Evolutionary conservation across 2,329 filamentous ascomycete species (phyloP), one percentile per base, ranked within the genome.

Genomic region (Diaporthe sp.): DNA sequence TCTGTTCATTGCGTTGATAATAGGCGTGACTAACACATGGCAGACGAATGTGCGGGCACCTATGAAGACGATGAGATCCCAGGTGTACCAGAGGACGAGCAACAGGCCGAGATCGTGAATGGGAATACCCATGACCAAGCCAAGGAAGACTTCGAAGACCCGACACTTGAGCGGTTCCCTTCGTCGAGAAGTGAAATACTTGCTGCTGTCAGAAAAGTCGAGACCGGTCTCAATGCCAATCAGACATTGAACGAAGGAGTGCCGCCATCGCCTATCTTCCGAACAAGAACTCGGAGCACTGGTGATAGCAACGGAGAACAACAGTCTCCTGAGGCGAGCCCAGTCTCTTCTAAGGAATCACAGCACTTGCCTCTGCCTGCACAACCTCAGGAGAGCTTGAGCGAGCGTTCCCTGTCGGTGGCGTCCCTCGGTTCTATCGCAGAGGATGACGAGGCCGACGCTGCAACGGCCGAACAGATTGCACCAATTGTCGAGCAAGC

Each of bases 161-260:
- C 87, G 1, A 87, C 84, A 0, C 79, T 89, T 12, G 87, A 89
- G 75, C 81, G 79, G 25, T 88, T 89, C 76, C 87, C 87, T 2
- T 87, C 84, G 1, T 84, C 85, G 68, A 82, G 83, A 22, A 80
- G 82, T 0, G 85, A 85, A 8, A 87, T 89, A 67, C 79, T 89
- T 17, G 83, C 85, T 64, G 82, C 85, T 1, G 82, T 89, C 19
- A 84, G 86, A 9, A 85, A 85, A 69, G 84, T 89, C 19, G 85
- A 85, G 73, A 87, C 85, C 0, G 84, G 86, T 55, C 81, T 85
- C 0, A 81, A 82, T 52, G 85, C 84, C 58, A 85, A 87, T 45
- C 81, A 82, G 38, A 78, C 83, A 0, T 78, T 80, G 9, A 80
- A 85, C 35, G 82, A 85, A 10, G 82, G 83, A 28, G 78, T 80